Evolutionary conservation across 2,329 filamentous ascomycete species (phyloP), one percentile per base, ranked within the genome.

Genomic region (Parastagonospora avenae): DNA sequence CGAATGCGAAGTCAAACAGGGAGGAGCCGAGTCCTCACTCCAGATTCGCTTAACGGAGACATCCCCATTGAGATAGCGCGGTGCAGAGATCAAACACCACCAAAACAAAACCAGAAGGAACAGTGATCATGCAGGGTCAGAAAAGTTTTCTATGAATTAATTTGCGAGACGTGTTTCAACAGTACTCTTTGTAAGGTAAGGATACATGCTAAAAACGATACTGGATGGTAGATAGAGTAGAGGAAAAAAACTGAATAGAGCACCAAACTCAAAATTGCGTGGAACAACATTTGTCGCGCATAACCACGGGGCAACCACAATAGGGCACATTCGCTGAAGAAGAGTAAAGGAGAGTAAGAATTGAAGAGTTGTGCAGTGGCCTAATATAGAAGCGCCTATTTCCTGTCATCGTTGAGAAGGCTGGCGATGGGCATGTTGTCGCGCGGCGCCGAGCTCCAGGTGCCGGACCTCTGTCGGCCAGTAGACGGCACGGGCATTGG

Each of bases 361-460:
- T 11, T 32, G 37, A 10, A 12, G 28, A 40, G 24, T 19, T 15
- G 29, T 27, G 29, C 41, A 14, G 9, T 12, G 30, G n/a, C 28
- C 28, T 28, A 42, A 14, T 11, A 42, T 41, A 28, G 35, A 16
- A 11, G 36, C 16, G 27, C 38, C 32, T 47, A 55, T 43, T 73
- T 71, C 65, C 67, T 70, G 49, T 74, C 71, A 44, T 74, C 72
- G 15, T 67, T 75, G 55, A 75, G 62, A 8, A 75, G 52, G 45
- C 71, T 69, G 12, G 72, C 69, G 55, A 75, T 75, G 27, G 71
- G 71, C 55, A 74, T 71, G 50, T 73, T 73, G 39, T 73, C 68
- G 47, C 68, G 60, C 10, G 68, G 69, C 14, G 68, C 67, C 28
- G 66, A 70, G 57, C 66, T 70, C 68, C 70, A 73, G n/a, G 68